Evolutionary conservation across 805 yeast species (phyloP), one percentile per base, ranked within the genome.

Genomic region (Ogataea naganishii): DNA sequence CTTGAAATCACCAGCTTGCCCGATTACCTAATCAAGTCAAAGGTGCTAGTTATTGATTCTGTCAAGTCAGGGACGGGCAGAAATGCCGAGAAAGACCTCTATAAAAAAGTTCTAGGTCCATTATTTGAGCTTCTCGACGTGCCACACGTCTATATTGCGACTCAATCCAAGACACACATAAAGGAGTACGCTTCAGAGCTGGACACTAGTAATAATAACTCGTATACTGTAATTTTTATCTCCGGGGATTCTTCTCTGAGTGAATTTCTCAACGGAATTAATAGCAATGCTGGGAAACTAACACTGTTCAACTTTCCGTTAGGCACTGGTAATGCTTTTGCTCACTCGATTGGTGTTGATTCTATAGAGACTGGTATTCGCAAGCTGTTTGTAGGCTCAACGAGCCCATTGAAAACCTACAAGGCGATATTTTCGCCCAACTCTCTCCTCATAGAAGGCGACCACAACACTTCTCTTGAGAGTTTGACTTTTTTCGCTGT

Each of bases 191-290:
- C 75, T 0, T 19, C 33, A 8, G 4, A 33, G 1, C 36, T 70
- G 6, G 39, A 46, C n/a, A 20, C 29, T 0, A n/a, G n/a, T n/a
- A n/a, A n/a, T n/a, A 30, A 41, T 0, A 20, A 34, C 7, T 26
- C 36, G 9, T 46, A 61, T 15, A 68, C 80, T 1, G 56, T 80
- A 7, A 47, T 82, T 3, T 56, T 86, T 20, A 52, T 88, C 7
- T 80, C 94, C 22, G 96, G 96, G 2, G 96, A 88, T 47, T 86
- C 96, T 1, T 76, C 94, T 1, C 58, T 84, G 5, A 73, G 69
- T 29, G 96, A 88, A 49, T 72, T 88, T 29, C 42, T 84, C 32
- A 86, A 86, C 47, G 60, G 52, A 13, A 48, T 67, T 20, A 28
- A 13, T 7, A 6, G 9, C 10, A 14, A 29, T 13, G 18, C 20